Conservation (phyloP, 805 yeast species). For the Teunomyces tritomae region DNA sequence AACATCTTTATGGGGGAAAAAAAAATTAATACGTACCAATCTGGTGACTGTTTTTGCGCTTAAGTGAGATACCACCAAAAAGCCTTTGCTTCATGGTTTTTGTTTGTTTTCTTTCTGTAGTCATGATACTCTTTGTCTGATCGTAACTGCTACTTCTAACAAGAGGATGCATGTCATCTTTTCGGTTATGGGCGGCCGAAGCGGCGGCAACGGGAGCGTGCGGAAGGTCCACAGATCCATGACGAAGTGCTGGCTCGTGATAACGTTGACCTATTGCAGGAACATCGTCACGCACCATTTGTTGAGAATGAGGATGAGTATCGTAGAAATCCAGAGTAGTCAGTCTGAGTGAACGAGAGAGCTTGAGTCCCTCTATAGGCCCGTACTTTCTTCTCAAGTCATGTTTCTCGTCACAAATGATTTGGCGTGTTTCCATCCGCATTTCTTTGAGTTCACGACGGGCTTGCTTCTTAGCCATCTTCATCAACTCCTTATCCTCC, state of each 20-base stretch:
- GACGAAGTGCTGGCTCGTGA: background rate
- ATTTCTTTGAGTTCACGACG: background rate
- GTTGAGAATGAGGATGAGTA: background rate
- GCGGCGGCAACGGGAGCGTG: background rate
- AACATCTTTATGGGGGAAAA: background rate
- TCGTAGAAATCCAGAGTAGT: constrained; percentile 3
- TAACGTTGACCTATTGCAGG: background rate
- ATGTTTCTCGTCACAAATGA: constrained; percentile 1
- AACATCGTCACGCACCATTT: background rate
- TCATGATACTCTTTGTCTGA: constrained; percentile 37
- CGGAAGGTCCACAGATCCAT: background rate
- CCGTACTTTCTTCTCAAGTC: background rate
- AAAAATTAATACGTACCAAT: constrained; percentile 32
- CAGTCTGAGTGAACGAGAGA: constrained; percentile 1
- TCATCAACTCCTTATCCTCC: constrained; percentile 3
- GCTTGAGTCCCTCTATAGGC: background rate
- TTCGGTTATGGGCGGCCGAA: background rate
- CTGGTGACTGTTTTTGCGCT: constrained; percentile 19
- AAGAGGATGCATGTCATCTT: constrained; percentile 7
- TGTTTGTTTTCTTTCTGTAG: constrained; percentile 19
- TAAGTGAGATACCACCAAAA: constrained; percentile 14
- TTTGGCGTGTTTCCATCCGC: background rate
- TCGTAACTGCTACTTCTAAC: constrained; percentile 28
- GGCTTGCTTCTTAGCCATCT: background rate
- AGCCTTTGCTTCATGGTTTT: constrained; percentile 1